Evolutionary conservation across 2,329 filamentous ascomycete genomes (phyloP), one percentile per base, ranked within the genome.

Genomic region (Aspergillus sp.): DNA sequence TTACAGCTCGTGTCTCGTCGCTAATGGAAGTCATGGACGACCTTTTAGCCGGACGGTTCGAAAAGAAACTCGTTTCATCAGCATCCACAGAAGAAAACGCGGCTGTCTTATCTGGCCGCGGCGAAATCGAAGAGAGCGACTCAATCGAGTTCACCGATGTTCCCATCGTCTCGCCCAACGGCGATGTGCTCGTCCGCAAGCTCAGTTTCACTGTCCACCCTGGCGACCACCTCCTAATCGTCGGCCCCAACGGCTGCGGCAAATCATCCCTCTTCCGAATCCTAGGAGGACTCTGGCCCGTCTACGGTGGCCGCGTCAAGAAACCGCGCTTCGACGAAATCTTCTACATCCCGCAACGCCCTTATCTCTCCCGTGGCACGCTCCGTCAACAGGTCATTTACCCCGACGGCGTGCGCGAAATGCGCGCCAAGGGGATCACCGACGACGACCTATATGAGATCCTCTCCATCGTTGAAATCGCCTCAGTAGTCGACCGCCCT

Each of bases 311-410:
- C 51, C 91, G 86, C 1, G 95, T 99, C 19, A 84, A 91, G 68
- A 98, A 98, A 74, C 95, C 95, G 1, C 87, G 90, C 2, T 95
- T 93, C 68, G 87, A 90, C 64, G 89, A 95, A 71, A 98, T 99
- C 71, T 99, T 98, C 78, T 99, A 99, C 78, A 96, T 99, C 63
- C 95, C 95, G 0, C 95, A 99, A 71, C 87, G 95, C 2, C 95
- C 95, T 0, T 99, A 99, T 71, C 83, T 99, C 2, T 95, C 90
- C 13, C 87, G 91, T 53, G 95, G 95, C 20, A 92, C 90, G 2
- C 84, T 99, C n/a, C 88, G 95, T 40, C 92, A 98, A 73, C 95
- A 99, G 70, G 92, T 99, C 66, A 96, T 95, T 59, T 99, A 99
- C 75, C 95, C 95, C 0, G 95, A 99, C 74, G 89, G 87, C 8